phyloP scores from a whole-genome alignment of 768 basidiomycete genomes.

The Termitomyces bulborhizus region DNA sequence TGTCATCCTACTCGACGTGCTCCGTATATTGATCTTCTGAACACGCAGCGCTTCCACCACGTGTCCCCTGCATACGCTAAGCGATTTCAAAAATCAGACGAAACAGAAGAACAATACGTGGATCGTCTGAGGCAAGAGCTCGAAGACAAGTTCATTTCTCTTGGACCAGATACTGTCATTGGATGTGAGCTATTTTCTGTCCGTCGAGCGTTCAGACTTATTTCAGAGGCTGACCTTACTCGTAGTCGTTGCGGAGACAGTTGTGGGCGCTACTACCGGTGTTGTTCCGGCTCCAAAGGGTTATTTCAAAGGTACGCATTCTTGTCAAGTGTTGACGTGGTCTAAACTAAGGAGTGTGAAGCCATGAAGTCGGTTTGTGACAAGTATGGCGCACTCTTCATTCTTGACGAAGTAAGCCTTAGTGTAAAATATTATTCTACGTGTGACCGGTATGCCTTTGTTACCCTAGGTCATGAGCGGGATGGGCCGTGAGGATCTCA shows the following conservation, averaged over 20 bases:
- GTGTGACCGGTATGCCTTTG: neutral
- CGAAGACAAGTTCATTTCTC: conserved; percentile 77
- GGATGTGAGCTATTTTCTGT: conserved; percentile 52
- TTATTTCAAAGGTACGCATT: conserved; percentile 55
- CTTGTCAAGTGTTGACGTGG: neutral
- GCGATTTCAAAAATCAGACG: conserved; percentile 64
- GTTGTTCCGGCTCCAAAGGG: conserved; percentile 73
- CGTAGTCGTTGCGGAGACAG: conserved; percentile 77
- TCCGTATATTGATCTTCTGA: conserved; percentile 62
- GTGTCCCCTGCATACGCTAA: conserved; percentile 85
- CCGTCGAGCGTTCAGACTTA: neutral
- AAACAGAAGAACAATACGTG: conserved; percentile 77
- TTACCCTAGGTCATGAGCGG: conserved; percentile 67
- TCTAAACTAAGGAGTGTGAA: neutral
- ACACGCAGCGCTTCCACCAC: conserved; percentile 67
- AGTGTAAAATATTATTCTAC: neutral
- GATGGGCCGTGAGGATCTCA: conserved; percentile 66
- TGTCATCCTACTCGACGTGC: conserved; percentile 61
- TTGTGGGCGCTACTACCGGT: conserved; percentile 82
- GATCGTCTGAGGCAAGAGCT: conserved; percentile 72
- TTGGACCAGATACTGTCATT: conserved; percentile 79
- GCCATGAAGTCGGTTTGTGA: conserved; percentile 81
- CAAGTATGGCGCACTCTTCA: conserved; percentile 72
- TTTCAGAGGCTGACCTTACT: neutral
- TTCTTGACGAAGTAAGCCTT: conserved; percentile 67